Conservation (phyloP, 768 basidiomycete species). For the Strobilomyces confusus region DNA sequence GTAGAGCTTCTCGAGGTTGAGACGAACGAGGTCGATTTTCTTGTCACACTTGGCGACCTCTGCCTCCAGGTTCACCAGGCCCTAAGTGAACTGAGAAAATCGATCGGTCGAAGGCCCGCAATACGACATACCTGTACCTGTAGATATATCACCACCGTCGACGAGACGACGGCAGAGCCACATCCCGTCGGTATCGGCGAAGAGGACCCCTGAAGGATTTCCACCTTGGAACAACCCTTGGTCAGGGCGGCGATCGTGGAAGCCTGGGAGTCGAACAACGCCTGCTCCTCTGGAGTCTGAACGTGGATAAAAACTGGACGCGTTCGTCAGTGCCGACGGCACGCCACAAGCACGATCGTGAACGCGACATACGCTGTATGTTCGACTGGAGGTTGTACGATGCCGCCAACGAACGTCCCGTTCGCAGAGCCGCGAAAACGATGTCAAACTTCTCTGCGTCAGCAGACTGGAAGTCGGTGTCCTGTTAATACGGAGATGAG, state of each 20-base stretch:
- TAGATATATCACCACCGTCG: slow-evolving; percentile 72
- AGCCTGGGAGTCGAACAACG: slow-evolving; percentile 67
- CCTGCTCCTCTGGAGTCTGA: slow-evolving; percentile 56
- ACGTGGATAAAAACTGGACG: slow-evolving; percentile 66
- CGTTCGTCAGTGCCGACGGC: not conserved
- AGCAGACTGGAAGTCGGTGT: slow-evolving; percentile 54
- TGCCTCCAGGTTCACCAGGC: slow-evolving; percentile 81
- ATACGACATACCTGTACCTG: slow-evolving; percentile 69
- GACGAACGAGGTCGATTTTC: slow-evolving; percentile 69
- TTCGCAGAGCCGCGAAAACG: slow-evolving; percentile 73
- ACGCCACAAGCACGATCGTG: not conserved
- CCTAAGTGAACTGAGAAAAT: slow-evolving; percentile 41
- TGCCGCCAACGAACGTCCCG: slow-evolving; percentile 49
- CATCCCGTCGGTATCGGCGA: slow-evolving; percentile 76
- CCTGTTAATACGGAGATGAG: slow-evolving; percentile 36
- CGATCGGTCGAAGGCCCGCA: not conserved
- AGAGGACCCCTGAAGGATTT: slow-evolving; percentile 54
- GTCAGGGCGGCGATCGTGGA: slow-evolving; percentile 76
- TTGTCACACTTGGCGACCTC: slow-evolving; percentile 90
- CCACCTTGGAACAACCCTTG: slow-evolving; percentile 81
- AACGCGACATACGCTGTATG: slow-evolving; percentile 39
- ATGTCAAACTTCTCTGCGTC: slow-evolving; percentile 84
- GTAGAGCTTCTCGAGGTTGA: slow-evolving; percentile 71
- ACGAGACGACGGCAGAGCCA: slow-evolving; percentile 75
- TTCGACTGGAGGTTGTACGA: slow-evolving; percentile 85